phyloP scores from a whole-genome alignment of 2,329 filamentous ascomycete species.

The Colletotrichum lini region DNA sequence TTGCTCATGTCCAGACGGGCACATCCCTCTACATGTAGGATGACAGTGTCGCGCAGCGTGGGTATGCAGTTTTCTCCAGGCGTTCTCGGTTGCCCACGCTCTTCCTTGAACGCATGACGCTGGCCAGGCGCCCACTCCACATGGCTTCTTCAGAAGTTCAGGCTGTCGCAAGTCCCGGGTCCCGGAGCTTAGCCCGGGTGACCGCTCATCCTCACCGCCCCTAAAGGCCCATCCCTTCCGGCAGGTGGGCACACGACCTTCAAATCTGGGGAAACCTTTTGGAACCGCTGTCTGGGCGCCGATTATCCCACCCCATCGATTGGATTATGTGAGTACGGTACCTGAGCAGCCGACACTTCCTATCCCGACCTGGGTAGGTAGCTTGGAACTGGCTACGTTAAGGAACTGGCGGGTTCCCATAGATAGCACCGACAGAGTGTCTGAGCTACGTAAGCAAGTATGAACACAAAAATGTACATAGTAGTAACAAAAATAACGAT shows the following conservation, averaged over 20 bases:
- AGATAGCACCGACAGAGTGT: slow-evolving; percentile 1
- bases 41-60: slow-evolving; percentile 3
- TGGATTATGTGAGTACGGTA: slow-evolving; percentile 16
- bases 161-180: slow-evolving; percentile 4
- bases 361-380: neutral
- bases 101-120: slow-evolving; percentile 22
- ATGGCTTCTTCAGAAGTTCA: slow-evolving; percentile 3
- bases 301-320: neutral
- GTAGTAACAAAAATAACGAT: no score
- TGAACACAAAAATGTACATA: no score
- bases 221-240: slow-evolving; percentile 9
- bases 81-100: slow-evolving; percentile 33
- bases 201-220: neutral
- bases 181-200: neutral
- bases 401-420: neutral
- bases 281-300: neutral
- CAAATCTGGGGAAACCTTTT: neutral
- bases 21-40: slow-evolving; percentile 17
- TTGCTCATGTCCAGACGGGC: slow-evolving; percentile 4
- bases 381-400: neutral
- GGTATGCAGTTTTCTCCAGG: slow-evolving; percentile 23
- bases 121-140: slow-evolving; percentile 12
- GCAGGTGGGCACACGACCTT: slow-evolving; percentile 38
- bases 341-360: neutral
- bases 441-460: neutral